Base-by-base conservation (phyloP, 352 stramenopile species). In the Globisporangium nunn region DNA sequence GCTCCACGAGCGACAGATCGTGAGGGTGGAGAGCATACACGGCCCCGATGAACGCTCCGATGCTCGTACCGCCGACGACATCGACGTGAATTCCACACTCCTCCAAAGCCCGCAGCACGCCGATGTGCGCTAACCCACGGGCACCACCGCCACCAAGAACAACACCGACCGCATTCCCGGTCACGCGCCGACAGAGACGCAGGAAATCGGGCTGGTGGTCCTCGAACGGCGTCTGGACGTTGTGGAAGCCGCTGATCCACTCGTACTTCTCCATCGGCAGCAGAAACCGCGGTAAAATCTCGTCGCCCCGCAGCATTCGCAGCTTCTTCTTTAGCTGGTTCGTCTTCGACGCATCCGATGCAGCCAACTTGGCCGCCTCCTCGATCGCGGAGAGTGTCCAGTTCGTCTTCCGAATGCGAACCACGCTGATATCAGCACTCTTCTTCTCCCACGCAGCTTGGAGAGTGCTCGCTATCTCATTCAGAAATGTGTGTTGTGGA, bases 91-190 rank as follows among this genome's bases (percentile, higher is more conserved):
- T 81, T 0, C 90, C 91, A 31, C 83, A 92, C 58, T 98, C 93
- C 49, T 97, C 79, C 30, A 99, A 71, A 3, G 91, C 93, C 35
- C 78, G 80, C 11, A 98, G 72, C 0, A 99, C 88, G 11, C 95
- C 92, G 52, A 99, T 83, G 73, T 99, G 96, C 6, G 93, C 91
- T 4, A 98, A 71, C 12, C 95, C 96, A 60, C 95, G 67, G 17
- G 93, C 93, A 52, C 94, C 96, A 10, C 96, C 96, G 52, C 93
- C 95, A 46, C 93, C 93, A 40, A 99, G 78, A 1, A 98, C 95
- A 8, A 99, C 64, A 6, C 95, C 96, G 28, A 98, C 79, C 4
- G 91, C 85, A 55, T 90, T 92, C 41, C 95, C 94, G 1, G 93
- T 97, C 14, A 99, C 75, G 48, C 89, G 79, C 51, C 96, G 81